Conservation (phyloP, 352 stramenopile species). For the Phytophthora aleatoria region DNA sequence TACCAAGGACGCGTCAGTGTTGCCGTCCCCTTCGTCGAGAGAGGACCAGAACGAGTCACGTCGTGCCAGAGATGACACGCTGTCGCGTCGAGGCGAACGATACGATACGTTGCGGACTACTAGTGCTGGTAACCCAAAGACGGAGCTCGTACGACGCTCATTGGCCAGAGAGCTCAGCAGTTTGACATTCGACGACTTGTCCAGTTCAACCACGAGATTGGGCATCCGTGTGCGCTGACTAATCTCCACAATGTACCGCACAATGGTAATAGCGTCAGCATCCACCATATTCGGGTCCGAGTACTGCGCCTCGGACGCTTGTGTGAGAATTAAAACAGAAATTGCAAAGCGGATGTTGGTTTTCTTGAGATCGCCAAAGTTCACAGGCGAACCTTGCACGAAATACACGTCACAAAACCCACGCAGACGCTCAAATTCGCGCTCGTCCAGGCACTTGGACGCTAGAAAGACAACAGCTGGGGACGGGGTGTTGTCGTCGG, state of each 20-base stretch:
- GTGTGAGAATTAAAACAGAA: slow-evolving; percentile 71
- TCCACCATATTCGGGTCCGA: slow-evolving; percentile 85
- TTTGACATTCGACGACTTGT: slow-evolving; percentile 78
- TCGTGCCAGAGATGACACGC: slow-evolving; percentile 16
- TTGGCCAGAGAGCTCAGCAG: slow-evolving; percentile 76
- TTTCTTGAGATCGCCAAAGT: slow-evolving; percentile 72
- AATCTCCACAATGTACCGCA: slow-evolving; percentile 85
- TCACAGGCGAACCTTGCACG: slow-evolving; percentile 71
- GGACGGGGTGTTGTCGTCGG: slow-evolving; percentile 43
- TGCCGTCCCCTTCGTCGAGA: slow-evolving; percentile 41
- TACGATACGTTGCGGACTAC: slow-evolving; percentile 52
- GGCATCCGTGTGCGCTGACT: slow-evolving; percentile 65
- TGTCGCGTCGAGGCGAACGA: slow-evolving; percentile 45
- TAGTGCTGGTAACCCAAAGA: slow-evolving; percentile 42
- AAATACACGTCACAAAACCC: slow-evolving; percentile 70
- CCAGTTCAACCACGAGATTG: slow-evolving; percentile 77
- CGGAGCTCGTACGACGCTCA: slow-evolving; percentile 44
- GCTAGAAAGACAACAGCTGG: slow-evolving; percentile 67
- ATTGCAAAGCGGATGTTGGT: slow-evolving; percentile 63
- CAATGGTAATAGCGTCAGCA: slow-evolving; percentile 78
- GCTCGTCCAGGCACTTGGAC: slow-evolving; percentile 50
- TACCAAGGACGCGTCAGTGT: slow-evolving; percentile 48
- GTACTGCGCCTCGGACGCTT: slow-evolving; percentile 52
- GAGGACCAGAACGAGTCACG: slow-evolving; percentile 50
- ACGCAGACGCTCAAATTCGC: slow-evolving; percentile 57